phyloP scores from a whole-genome alignment of 2,329 filamentous ascomycete genomes.

The Helotiales sp. region DNA sequence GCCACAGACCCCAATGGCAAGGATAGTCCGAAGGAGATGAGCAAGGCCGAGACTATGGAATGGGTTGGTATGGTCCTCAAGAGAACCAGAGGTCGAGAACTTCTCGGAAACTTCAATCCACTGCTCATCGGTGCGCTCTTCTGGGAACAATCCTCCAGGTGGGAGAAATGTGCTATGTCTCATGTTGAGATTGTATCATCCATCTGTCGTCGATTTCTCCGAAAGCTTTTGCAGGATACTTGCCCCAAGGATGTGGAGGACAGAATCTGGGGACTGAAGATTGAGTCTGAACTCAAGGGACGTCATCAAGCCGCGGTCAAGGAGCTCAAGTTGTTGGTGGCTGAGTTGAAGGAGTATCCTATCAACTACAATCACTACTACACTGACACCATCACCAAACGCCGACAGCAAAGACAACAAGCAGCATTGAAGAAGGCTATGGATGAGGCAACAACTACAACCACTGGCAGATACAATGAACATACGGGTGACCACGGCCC shows the following conservation, averaged over 20 bases:
- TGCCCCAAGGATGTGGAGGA: conserved; percentile 23
- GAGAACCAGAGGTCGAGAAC: conserved; percentile 35
- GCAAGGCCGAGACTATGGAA: conserved; percentile 22
- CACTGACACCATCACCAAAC: conserved; percentile 33
- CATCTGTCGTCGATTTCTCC: conserved; percentile 24
- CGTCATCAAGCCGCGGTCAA: conserved; percentile 16
- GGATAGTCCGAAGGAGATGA: conserved; percentile 27
- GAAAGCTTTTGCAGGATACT: conserved; percentile 19
- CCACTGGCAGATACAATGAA: not conserved
- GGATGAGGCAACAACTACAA: not conserved
- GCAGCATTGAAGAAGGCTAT: not conserved
- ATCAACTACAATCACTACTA: conserved; percentile 42
- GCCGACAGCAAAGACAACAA: conserved; percentile 15
- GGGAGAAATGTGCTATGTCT: conserved; percentile 33
- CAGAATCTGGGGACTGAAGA: conserved; percentile 17
- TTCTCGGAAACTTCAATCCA: conserved; percentile 42
- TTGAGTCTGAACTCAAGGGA: conserved; percentile 20
- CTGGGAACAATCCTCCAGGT: conserved; percentile 39
- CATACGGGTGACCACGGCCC: no score
- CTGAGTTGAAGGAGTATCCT: conserved; percentile 32
- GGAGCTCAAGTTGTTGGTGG: conserved; percentile 32
- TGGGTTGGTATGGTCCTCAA: conserved; percentile 27
- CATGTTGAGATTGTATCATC: conserved; percentile 24
- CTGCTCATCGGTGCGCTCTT: conserved; percentile 42
- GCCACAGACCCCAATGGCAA: not conserved